A percentile compares a stretch with the other conserved stretches of the same genome.
Evolutionary conservation across 495 filamentous ascomycete species (phyloP).

Genomic region (Penicillium coffeae): DNA sequence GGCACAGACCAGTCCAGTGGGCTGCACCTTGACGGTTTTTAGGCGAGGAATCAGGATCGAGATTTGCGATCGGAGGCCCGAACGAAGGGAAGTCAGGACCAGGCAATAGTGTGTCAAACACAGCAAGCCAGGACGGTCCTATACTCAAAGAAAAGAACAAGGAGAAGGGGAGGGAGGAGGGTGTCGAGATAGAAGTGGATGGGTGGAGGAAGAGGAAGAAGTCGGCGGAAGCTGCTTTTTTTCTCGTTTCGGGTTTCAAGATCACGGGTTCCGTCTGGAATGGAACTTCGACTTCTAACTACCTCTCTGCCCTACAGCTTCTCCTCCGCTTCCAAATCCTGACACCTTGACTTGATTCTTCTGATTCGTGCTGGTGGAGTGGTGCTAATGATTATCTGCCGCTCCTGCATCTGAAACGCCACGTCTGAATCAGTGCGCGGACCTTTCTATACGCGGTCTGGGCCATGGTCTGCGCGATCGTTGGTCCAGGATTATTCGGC

Average conservation of each 20-base stretch:
- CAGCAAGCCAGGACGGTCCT: slow-evolving; percentile 31
- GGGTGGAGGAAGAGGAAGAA: slow-evolving; percentile 13
- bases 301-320: neutral
- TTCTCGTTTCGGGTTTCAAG: slow-evolving; percentile 17
- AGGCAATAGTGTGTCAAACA: slow-evolving; percentile 51
- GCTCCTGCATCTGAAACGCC: slow-evolving; percentile 18
- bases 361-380: neutral
- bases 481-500: slow-evolving; percentile 3
- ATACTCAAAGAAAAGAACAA: slow-evolving; percentile 27
- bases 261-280: slow-evolving; percentile 18
- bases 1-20: slow-evolving; percentile 52
- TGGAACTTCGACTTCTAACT: slow-evolving; percentile 2
- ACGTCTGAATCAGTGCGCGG: slow-evolving; percentile 8
- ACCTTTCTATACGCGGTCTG: slow-evolving; percentile 13
- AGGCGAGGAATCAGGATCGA: slow-evolving; percentile 14
- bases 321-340: neutral
- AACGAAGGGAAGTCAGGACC: slow-evolving; percentile 43
- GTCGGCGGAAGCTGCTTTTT: slow-evolving; percentile 16
- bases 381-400: slow-evolving; percentile 20
- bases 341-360: neutral
- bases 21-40: slow-evolving; percentile 35
- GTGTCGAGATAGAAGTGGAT: slow-evolving; percentile 9
- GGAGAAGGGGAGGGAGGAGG: slow-evolving; percentile 11
- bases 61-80: slow-evolving; percentile 10
- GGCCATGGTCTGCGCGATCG: slow-evolving; percentile 17